Evolutionary conservation across 441 rosid genomes (phyloP), one percentile per base, ranked within the genome.

Genomic region (Gossypium trilobum): DNA sequence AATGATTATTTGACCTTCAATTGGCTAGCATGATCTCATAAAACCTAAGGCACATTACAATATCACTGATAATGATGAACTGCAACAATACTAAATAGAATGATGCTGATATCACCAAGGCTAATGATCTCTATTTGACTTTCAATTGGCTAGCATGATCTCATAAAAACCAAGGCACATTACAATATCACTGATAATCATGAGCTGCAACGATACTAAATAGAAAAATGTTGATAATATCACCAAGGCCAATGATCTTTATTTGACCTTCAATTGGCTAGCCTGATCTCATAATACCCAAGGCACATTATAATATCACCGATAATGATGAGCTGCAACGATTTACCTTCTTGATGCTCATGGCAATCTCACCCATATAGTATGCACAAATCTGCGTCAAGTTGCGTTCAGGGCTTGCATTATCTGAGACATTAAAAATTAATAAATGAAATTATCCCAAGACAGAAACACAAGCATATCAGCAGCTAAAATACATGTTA

Each of bases 341-440:
- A 78, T 58, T 70, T 81, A 89, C 99, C 98, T 88, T 95, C 85
- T 82, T 85, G 79, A 95, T 84, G 84, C 89, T 88, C 98, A 91
- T 87, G 73, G 96, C 97, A 77, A 89, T 83, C 88, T 95, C 99
- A 62, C 98, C 99, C 93, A 91, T 87, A 80, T 86, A 81, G 82
- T 91, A 95, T 33, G 93, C 88, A 86, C 92, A 89, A 73, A 79
- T 87, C 71, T 87, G 75, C 23, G 87, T 84, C 80, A 95, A 83
- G 83, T 95, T 92, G 85, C 95, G 83, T 71, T 95, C 99, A 55
- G 98, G 96, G 86, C 88, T 91, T 76, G 89, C 87, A 84, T 86
- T 85, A 78, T 87, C 99, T 92, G 88, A 69, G 50, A 74, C 71
- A 81, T 52, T 65, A 70, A 54, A 56, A 27, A 31, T 63, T 14